Evolutionary conservation across 192 early-diverging fungal genomes (phyloP), one percentile per base, ranked within the genome.

Genomic region (Backusella parvicylindrica): DNA sequence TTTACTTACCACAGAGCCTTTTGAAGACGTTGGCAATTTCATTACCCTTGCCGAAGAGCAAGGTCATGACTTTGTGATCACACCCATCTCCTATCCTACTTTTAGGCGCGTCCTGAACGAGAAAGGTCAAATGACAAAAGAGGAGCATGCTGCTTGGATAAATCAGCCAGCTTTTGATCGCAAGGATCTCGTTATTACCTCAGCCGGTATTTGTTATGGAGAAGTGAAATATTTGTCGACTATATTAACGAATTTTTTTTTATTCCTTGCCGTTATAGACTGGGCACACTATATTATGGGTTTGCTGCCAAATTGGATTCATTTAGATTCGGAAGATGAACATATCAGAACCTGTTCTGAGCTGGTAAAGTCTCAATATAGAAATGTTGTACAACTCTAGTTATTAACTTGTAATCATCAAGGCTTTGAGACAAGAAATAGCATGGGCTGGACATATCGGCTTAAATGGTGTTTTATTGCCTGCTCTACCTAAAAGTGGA

Each of bases 391-490:
- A 38, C 21, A 60, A 28, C 37, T 60, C 3, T 3, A 47, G 6
- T n/a, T 26, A 9, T 12, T 60, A 60, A 60, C 26, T 60, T 12
- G 9, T 12, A 8, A 28, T 21, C 15, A 60, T 3, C 26, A 64
- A 82, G 77, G 89, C 86, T 5, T 73, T 89, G 32, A 85, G 83
- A 36, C 87, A 89, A 72, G 86, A 94, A 80, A 68, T 90, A 31
- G 83, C 88, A 8, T 95, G 91, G 92, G 89, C 86, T 0, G 73
- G 87, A 7, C 92, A 95, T 78, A 70, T 95, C 18, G 90, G 92
- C 0, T 64, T 95, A 13, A 73, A 82, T 6, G 82, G 88, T 3
- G 76, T 94, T 26, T 65, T 94, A 28, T 79, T 92, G 6, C 85
- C 86, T 9, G 77, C 83, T 60, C 77, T 82, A 6, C 77, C 80